phyloP scores from a whole-genome alignment of 2,329 filamentous ascomycete genomes.

The Pestalotiopsis fici region DNA sequence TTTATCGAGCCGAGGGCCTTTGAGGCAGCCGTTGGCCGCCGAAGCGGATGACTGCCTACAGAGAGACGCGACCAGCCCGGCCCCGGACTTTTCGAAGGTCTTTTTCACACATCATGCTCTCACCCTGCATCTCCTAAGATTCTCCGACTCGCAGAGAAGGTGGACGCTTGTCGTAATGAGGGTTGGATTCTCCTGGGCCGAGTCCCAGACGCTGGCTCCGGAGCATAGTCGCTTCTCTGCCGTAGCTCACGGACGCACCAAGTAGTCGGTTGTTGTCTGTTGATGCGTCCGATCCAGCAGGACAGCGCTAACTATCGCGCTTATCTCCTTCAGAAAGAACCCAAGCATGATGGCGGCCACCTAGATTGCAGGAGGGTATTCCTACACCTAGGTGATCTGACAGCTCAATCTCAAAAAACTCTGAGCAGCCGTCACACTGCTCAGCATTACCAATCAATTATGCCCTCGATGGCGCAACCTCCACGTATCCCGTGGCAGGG shows the following conservation, averaged over 20 bases:
- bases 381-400: conserved; percentile 6
- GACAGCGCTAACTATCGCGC: conserved; percentile 55
- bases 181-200: conserved; percentile 48
- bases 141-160: conserved; percentile 22
- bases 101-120: conserved; percentile 25
- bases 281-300: conserved; percentile 27
- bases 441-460: background rate
- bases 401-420: conserved; percentile 10
- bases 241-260: conserved; percentile 21
- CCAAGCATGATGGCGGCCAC: conserved; percentile 33
- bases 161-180: conserved; percentile 26
- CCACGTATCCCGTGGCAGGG: background rate
- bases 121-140: conserved; percentile 26
- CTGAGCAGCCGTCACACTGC: background rate
- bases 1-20: conserved; percentile 36
- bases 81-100: conserved; percentile 27
- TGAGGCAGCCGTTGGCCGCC: conserved; percentile 27
- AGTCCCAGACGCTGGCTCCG: conserved; percentile 60
- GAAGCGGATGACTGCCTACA: conserved; percentile 28
- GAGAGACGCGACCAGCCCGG: conserved; percentile 55
- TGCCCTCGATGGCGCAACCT: background rate
- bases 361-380: conserved; percentile 1
- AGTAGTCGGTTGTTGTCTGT: conserved; percentile 10
- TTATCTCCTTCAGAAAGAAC: conserved; percentile 54
- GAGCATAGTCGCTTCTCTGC: conserved; percentile 51